Evolutionary conservation across 1,284 basidiomycete species (phyloP).

Genomic region (Spongispora temasekensis): DNA sequence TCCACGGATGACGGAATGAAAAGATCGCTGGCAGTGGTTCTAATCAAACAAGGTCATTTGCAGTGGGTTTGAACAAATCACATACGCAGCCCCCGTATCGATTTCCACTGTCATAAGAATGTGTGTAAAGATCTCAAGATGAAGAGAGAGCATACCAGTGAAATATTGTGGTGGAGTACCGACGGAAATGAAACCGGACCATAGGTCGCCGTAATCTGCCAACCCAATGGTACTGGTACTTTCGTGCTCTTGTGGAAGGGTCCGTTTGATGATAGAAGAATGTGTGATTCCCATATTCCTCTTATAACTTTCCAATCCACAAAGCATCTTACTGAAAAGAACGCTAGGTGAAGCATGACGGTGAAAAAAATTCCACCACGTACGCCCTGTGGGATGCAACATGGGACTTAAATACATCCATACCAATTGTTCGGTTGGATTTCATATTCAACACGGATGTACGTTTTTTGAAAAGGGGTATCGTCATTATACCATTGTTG

Average conservation of each 20-base stretch:
- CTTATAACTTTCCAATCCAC: background rate
- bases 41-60: background rate
- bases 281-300: constrained; percentile 5
- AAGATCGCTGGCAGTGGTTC: constrained; percentile 12
- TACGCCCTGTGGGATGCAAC: no score
- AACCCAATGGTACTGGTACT: constrained; percentile 10
- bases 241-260: background rate
- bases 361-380: no score
- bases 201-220: constrained; percentile 23
- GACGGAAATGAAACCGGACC: constrained; percentile 34
- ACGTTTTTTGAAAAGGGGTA: no score
- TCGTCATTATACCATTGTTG: no score
- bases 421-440: no score
- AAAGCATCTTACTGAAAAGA: background rate
- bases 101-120: constrained; percentile 32
- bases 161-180: constrained; percentile 31
- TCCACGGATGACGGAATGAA: constrained; percentile 15
- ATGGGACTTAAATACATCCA: no score
- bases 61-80: background rate
- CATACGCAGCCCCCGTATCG: constrained; percentile 36
- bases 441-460: no score
- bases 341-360: no score
- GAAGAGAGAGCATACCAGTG: constrained; percentile 6
- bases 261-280: background rate
- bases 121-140: no score